A percentile compares a stretch with the other conserved stretches of the same genome.
Conservation (phyloP, 2,329 filamentous ascomycete genomes). For the Epichloe festucae region DNA sequence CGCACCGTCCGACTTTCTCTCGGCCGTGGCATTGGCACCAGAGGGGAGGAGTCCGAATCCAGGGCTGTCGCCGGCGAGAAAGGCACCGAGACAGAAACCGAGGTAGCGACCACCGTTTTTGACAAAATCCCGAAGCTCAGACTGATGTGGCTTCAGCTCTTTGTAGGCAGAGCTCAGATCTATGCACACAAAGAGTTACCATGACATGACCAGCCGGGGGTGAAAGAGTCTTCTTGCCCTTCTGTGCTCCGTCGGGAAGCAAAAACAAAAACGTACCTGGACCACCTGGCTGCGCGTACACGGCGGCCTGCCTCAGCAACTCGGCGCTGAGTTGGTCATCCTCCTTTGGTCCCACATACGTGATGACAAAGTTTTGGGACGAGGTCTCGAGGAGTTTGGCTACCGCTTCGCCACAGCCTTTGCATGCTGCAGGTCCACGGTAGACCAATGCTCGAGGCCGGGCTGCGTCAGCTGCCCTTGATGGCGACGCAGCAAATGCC, state of each 20-base stretch:
- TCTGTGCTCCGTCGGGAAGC: background rate
- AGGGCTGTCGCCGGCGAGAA: slow-evolving; percentile 12
- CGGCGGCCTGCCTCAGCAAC: slow-evolving; percentile 5
- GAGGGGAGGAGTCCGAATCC: slow-evolving; percentile 10
- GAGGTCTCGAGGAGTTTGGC: slow-evolving; percentile 11
- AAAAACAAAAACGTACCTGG: slow-evolving; percentile 3
- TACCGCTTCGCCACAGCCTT: slow-evolving; percentile 10
- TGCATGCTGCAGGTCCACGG: slow-evolving; percentile 9
- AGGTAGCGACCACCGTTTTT: slow-evolving; percentile 13
- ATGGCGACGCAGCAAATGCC: background rate
- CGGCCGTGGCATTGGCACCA: slow-evolving; percentile 4
- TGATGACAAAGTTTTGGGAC: slow-evolving; percentile 9
- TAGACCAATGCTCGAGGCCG: slow-evolving; percentile 10
- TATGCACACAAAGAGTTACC: background rate
- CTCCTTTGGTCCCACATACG: slow-evolving; percentile 10
- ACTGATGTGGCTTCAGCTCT: slow-evolving; percentile 6
- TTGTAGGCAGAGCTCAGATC: slow-evolving; percentile 11
- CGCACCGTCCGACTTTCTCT: slow-evolving; percentile 5
- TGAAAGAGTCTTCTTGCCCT: background rate
- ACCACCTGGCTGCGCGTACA: slow-evolving; percentile 12
- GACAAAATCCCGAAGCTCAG: slow-evolving; percentile 10
- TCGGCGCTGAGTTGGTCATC: slow-evolving; percentile 7
- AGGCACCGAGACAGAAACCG: slow-evolving; percentile 17
- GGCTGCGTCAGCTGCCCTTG: background rate
- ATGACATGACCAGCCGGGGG: too few relatives aligned